These are phyloP conservation scores for Aspergillus piperis DNA, from an alignment of 2,329 filamentous ascomycete species.

Conservation along the genomic window DNA sequence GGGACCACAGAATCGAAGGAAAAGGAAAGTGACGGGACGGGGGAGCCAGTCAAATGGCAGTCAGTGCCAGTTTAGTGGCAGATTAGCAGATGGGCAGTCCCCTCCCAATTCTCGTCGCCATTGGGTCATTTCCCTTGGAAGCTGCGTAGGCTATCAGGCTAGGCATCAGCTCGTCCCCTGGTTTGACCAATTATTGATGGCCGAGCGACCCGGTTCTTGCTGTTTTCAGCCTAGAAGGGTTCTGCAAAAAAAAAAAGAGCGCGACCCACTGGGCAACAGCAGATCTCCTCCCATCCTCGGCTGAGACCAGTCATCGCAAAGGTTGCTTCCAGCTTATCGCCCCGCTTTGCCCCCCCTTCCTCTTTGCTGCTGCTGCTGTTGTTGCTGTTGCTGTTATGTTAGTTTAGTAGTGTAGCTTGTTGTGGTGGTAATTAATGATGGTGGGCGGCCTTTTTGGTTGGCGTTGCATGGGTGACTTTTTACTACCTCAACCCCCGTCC, in stretches of 20 bases:
- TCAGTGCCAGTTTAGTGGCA: constrained; percentile 10
- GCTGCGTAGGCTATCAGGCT: constrained; percentile 21
- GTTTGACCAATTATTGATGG: constrained; percentile 15
- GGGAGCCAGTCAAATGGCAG: too few species aligned
- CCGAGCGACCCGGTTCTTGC: constrained; percentile 8
- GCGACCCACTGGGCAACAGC: constrained; percentile 16
- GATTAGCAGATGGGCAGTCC: not conserved
- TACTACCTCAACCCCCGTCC: constrained; percentile 3
- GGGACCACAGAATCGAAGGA: not conserved
- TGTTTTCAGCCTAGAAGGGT: constrained; percentile 20
- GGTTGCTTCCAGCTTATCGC: constrained; percentile 20
- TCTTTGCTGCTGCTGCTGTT: not conserved
- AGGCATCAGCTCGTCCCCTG: constrained; percentile 17
- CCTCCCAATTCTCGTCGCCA: not conserved
- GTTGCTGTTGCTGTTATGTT: not conserved
- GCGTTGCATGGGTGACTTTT: constrained; percentile 6
- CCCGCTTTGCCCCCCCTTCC: constrained; percentile 20
- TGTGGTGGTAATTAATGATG: not conserved
- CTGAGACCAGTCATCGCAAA: constrained; percentile 18
- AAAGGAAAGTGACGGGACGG: not conserved
- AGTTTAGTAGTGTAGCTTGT: not conserved
- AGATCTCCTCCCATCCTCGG: constrained; percentile 19
- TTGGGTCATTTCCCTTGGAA: constrained; percentile 14
- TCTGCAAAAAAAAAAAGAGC: constrained; percentile 9
- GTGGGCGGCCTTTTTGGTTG: constrained; percentile 1